Percentiles rank a stretch among this genome's conserved stretches.
phyloP scores from a whole-genome alignment of 169 alveolate species.

The Plasmodium vivax region DNA sequence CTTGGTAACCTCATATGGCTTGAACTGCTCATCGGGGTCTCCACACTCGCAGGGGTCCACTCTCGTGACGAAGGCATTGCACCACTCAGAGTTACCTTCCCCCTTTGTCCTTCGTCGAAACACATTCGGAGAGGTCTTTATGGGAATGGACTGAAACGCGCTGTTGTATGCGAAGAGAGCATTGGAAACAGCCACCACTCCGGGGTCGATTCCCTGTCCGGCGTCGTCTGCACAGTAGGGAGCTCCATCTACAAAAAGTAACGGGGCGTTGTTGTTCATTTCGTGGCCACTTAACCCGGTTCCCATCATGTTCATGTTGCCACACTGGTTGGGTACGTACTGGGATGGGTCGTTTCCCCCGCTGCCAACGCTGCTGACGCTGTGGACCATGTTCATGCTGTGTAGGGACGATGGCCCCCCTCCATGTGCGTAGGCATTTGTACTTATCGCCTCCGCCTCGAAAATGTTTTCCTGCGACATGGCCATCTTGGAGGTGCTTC shows the following conservation, averaged over 20 bases:
- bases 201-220: conserved; percentile 78
- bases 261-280: conserved; percentile 16
- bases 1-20: conserved; percentile 78
- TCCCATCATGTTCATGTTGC: not conserved
- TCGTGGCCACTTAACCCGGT: not conserved
- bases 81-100: conserved; percentile 87
- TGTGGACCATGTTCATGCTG: not conserved
- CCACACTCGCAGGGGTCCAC: conserved; percentile 79
- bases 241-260: conserved; percentile 25
- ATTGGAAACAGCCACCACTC: conserved; percentile 80
- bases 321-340: conserved; percentile 6
- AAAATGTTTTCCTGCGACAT: conserved; percentile 31
- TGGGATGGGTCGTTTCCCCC: not conserved
- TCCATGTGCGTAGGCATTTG: conserved; percentile 13
- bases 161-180: conserved; percentile 77
- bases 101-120: conserved; percentile 85
- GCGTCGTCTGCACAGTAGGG: conserved; percentile 65
- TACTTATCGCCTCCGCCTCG: conserved; percentile 16
- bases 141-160: conserved; percentile 78
- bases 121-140: conserved; percentile 75
- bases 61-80: conserved; percentile 84
- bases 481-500: conserved; percentile 6
- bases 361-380: not conserved
- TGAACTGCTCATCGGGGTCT: conserved; percentile 75
- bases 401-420: not conserved